These are phyloP conservation scores for Thecaphora thlaspeos DNA, from an alignment of 1,284 basidiomycete species.

Conservation along the genomic window DNA sequence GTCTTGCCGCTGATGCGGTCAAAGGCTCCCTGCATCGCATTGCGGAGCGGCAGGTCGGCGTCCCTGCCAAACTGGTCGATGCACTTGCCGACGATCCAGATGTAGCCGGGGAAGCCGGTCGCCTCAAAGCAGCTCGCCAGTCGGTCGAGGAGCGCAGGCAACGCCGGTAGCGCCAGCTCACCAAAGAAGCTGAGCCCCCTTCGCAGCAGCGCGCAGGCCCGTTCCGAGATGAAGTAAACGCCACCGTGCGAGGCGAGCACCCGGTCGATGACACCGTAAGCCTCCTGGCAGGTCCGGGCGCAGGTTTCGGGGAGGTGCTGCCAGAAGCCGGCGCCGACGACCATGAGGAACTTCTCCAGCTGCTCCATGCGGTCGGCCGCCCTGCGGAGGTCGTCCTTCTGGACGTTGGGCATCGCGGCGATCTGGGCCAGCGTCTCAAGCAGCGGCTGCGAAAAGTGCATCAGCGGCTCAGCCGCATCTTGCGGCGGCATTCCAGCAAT, in stretches of 20 bases:
- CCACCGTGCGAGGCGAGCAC: constrained; percentile 79
- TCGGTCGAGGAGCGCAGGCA: constrained; percentile 71
- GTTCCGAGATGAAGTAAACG: constrained; percentile 77
- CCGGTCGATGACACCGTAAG: constrained; percentile 79
- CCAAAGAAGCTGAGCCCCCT: constrained; percentile 82
- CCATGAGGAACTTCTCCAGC: constrained; percentile 45
- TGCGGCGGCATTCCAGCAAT: constrained; percentile 83
- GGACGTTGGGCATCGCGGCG: constrained; percentile 32
- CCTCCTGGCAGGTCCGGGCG: constrained; percentile 72
- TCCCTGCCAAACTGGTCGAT: constrained; percentile 44
- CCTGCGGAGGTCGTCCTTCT: constrained; percentile 67
- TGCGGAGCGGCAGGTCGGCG: constrained; percentile 22
- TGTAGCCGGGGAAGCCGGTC: constrained; percentile 80
- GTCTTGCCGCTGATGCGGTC: constrained; percentile 45
- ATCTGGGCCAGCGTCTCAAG: constrained; percentile 61
- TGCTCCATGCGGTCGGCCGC: constrained; percentile 66
- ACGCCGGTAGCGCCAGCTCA: constrained; percentile 67
- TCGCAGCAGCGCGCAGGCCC: constrained; percentile 81
- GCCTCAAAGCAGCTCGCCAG: constrained; percentile 77
- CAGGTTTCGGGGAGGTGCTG: constrained; percentile 71
- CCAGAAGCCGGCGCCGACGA: constrained; percentile 19
- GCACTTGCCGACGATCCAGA: constrained; percentile 91
- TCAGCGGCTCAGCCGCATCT: constrained; percentile 77
- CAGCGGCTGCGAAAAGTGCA: constrained; percentile 71
- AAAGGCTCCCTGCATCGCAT: constrained; percentile 35